Evolutionary conservation across 768 basidiomycete species (phyloP).

Genomic region (Cystobasidium ongulense): DNA sequence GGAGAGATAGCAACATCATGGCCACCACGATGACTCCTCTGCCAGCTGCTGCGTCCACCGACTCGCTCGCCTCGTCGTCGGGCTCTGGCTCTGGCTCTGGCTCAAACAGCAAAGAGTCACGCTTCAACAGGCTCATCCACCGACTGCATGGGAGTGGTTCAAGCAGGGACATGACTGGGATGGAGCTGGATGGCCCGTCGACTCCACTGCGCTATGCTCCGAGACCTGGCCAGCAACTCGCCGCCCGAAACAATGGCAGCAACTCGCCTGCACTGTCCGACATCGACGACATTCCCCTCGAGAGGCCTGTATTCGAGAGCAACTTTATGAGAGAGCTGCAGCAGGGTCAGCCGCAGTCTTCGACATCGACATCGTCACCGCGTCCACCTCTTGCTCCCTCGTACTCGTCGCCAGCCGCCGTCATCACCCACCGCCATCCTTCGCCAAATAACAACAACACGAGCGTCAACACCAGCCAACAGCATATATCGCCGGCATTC

Average conservation of each 20-base stretch:
- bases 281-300: conserved; percentile 19
- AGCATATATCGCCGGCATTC: background rate
- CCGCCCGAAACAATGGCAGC: background rate
- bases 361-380: background rate
- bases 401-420: conserved; percentile 18
- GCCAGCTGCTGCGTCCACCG: background rate
- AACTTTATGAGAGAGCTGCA: conserved; percentile 30
- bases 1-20: background rate
- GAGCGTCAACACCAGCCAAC: background rate
- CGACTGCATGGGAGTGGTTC: background rate
- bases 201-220: background rate
- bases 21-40: background rate
- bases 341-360: background rate
- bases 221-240: background rate
- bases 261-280: conserved; percentile 10
- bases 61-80: background rate
- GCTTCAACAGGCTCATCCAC: conserved; percentile 27
- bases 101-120: background rate
- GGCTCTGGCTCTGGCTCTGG: background rate
- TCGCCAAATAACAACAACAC: conserved; percentile 7
- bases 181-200: background rate
- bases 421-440: background rate
- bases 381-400: conserved; percentile 13
- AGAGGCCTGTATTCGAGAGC: conserved; percentile 22
- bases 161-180: background rate